Evolutionary conservation across 768 basidiomycete species (phyloP), one percentile per base, ranked within the genome.

Genomic region (Phylloporus scabripes): DNA sequence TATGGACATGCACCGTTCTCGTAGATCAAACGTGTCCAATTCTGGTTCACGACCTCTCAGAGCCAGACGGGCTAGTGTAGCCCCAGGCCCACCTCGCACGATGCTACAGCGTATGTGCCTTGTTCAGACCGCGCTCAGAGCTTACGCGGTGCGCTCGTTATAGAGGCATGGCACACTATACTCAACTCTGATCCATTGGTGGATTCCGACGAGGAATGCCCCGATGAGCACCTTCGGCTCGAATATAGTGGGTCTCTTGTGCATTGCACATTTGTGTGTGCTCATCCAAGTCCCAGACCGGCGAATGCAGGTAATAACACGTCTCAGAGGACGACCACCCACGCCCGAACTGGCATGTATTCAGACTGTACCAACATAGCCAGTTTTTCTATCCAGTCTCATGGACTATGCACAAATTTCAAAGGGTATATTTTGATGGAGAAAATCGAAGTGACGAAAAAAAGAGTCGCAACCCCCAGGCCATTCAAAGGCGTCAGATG

Each of bases 101-200:
- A 80, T 87, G 75, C 62, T 89, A 34, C 78, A 89, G 60, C 83
- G 87, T 89, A 69, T 53, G 82, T 59, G 17, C 33, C 42, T 41
- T 50, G 48, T 21, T 15, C 26, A 6, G 43, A 48, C 28, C 9
- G 45, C 9, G 5, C 28, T 38, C 44, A 32, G 37, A 39, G 45
- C 52, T 54, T 38, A 58, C 34, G 37, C 28, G 20, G 43, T 32
- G 31, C 39, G 37, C 54, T 58, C 36, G 7, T 12, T 36, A 17
- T 59, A 90, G 87, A 88, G 60, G 82, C 87, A 14, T 89, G 83
- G 83, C 79, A 85, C 58, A 73, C 78, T 14, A 72, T 82, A 49
- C 77, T 73, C 45, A 79, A 76, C 26, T 78, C 79, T 32, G 87
- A 90, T 60, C 82, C 87, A n/a, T 70, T 89, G 24, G 67, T 74